These are phyloP conservation scores for Lentinula edodes DNA, from an alignment of 768 basidiomycete genomes.

Conservation along the genomic window DNA sequence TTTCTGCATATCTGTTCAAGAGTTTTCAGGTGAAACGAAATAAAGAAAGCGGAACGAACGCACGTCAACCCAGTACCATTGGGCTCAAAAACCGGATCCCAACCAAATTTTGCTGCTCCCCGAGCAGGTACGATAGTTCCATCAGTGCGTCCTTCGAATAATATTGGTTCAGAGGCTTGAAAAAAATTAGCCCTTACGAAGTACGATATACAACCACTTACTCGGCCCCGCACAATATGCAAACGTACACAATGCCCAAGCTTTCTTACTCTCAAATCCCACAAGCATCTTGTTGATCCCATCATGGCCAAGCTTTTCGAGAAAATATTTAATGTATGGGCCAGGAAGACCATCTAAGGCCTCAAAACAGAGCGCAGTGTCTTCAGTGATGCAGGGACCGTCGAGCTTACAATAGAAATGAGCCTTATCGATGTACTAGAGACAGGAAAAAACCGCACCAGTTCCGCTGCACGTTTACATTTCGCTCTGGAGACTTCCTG, in stretches of 20 bases:
- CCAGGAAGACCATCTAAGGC: slow-evolving; percentile 91
- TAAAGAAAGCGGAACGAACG: slow-evolving; percentile 8
- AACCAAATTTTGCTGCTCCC: slow-evolving; percentile 78
- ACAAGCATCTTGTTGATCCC: slow-evolving; percentile 84
- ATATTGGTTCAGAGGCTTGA: slow-evolving; percentile 58
- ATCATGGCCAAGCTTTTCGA: slow-evolving; percentile 77
- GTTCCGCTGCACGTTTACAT: slow-evolving; percentile 77
- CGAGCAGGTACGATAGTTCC: slow-evolving; percentile 86
- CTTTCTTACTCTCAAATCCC: slow-evolving; percentile 70
- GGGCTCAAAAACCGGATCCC: slow-evolving; percentile 87
- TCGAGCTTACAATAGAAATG: slow-evolving; percentile 26
- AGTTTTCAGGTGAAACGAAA: background rate
- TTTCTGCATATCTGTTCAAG: slow-evolving; percentile 39
- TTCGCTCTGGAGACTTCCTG: slow-evolving; percentile 87
- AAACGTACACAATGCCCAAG: slow-evolving; percentile 93
- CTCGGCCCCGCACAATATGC: slow-evolving; percentile 87
- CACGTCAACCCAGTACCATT: slow-evolving; percentile 76
- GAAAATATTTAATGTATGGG: slow-evolving; percentile 94
- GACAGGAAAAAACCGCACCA: slow-evolving; percentile 36
- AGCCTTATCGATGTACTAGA: background rate
- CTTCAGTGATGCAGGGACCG: slow-evolving; percentile 69
- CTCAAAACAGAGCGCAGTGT: slow-evolving; percentile 89
- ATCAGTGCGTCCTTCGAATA: slow-evolving; percentile 85
- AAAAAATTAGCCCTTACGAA: background rate
- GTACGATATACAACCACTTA: slow-evolving; percentile 7